A percentile compares a stretch with the other conserved stretches of the same genome.
phyloP scores from a whole-genome alignment of 2,329 filamentous ascomycete genomes.

The Bisporella sp. region DNA sequence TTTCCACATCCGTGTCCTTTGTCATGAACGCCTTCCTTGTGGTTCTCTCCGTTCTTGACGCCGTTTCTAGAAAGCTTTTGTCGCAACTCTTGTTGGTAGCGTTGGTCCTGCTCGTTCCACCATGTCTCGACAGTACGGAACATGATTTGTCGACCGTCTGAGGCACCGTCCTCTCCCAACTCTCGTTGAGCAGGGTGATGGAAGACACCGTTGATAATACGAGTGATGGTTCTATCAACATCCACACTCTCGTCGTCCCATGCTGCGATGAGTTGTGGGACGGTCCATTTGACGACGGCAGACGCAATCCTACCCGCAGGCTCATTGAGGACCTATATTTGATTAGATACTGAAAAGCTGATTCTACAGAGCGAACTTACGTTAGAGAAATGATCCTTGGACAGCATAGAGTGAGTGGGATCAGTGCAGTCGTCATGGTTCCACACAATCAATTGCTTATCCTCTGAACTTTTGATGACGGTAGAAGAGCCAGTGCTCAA shows the following conservation, averaged over 20 bases:
- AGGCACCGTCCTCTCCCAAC: conserved; percentile 60
- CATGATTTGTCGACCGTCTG: conserved; percentile 69
- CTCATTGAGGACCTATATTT: conserved; percentile 63
- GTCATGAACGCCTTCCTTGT: conserved; percentile 79
- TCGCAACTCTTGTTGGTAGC: conserved; percentile 60
- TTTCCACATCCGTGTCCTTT: conserved; percentile 76
- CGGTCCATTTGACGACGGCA: conserved; percentile 73
- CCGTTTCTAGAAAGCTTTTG: conserved; percentile 71
- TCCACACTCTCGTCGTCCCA: conserved; percentile 76
- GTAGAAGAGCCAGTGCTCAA: conserved; percentile 79
- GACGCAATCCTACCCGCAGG: conserved; percentile 77
- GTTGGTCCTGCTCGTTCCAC: conserved; percentile 65
- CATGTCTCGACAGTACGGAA: conserved; percentile 75
- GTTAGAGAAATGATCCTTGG: conserved; percentile 79
- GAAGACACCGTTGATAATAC: conserved; percentile 76
- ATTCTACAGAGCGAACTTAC: conserved; percentile 9
- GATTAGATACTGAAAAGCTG: conserved; percentile 22
- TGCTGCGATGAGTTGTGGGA: conserved; percentile 80
- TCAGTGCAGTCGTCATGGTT: conserved; percentile 68
- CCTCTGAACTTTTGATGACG: conserved; percentile 77
- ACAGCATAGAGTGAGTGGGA: conserved; percentile 91
- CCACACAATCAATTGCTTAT: conserved; percentile 84
- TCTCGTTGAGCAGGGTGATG: conserved; percentile 79
- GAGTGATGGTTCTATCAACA: conserved; percentile 61
- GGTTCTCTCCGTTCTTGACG: conserved; percentile 71